Conservation (phyloP, 805 yeast species). For the Cyberlindnera misumaiensis region DNA sequence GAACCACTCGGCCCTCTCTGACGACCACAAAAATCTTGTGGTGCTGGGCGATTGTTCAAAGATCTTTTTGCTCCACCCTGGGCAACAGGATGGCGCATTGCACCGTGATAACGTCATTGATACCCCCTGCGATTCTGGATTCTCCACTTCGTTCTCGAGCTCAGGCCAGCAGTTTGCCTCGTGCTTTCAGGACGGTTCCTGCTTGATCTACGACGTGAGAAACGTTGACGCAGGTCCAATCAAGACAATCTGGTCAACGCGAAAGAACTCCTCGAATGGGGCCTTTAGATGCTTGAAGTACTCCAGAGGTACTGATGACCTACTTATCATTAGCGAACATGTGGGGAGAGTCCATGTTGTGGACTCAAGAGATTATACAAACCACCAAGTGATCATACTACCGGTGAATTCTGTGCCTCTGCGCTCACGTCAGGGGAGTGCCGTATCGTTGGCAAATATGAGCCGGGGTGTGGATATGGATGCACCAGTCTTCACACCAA, state of each 20-base stretch:
- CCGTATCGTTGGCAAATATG: conserved; percentile 6
- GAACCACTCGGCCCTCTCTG: conserved; percentile 67
- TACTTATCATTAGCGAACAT: conserved; percentile 74
- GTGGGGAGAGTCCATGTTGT: conserved; percentile 81
- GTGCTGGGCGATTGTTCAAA: conserved; percentile 76
- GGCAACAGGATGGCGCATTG: conserved; percentile 26
- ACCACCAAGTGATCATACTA: conserved; percentile 69
- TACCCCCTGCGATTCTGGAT: conserved; percentile 71
- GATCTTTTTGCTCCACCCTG: conserved; percentile 45
- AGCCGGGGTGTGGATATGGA: background rate
- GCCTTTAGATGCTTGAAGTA: conserved; percentile 63
- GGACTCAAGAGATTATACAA: conserved; percentile 65
- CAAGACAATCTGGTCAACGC: conserved; percentile 51
- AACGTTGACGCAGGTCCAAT: conserved; percentile 44
- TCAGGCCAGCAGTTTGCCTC: conserved; percentile 70
- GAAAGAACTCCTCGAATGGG: conserved; percentile 48
- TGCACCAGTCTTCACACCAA: conserved; percentile 10
- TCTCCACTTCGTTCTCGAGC: conserved; percentile 73
- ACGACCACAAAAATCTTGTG: conserved; percentile 49
- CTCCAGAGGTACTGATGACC: conserved; percentile 63
- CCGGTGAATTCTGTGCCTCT: conserved; percentile 33
- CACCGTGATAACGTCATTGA: conserved; percentile 34
- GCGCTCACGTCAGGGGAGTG: conserved; percentile 5
- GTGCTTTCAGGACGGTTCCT: conserved; percentile 81
- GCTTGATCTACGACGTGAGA: conserved; percentile 71